phyloP scores from a whole-genome alignment of 1,284 basidiomycete genomes.

The Xerocomus amazonicus region DNA sequence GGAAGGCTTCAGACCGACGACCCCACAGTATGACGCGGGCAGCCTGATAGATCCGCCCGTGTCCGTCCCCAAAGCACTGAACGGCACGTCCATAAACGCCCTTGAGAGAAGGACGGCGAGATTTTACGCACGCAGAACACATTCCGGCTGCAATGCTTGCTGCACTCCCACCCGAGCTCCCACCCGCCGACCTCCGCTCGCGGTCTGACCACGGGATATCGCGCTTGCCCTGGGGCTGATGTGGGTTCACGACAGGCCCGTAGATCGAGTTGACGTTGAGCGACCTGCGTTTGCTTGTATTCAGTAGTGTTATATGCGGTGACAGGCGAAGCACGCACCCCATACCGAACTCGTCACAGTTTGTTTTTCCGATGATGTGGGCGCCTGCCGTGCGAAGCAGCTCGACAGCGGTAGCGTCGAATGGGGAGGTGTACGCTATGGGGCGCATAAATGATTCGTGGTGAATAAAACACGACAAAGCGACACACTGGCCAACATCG shows the following conservation, averaged over 20 bases:
- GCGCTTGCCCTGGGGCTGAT: slow-evolving; percentile 28
- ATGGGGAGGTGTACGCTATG: slow-evolving; percentile 74
- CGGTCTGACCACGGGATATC: slow-evolving; percentile 28
- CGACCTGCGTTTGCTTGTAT: slow-evolving; percentile 46
- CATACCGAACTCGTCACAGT: slow-evolving; percentile 99
- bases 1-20: slow-evolving; percentile 91
- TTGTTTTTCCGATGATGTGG: slow-evolving; percentile 81
- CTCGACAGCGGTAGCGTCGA: slow-evolving; percentile 82
- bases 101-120: slow-evolving; percentile 31
- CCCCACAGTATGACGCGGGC: slow-evolving; percentile 91
- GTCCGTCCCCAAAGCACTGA: slow-evolving; percentile 83
- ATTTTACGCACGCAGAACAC: slow-evolving; percentile 60
- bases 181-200: slow-evolving; percentile 68
- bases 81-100: slow-evolving; percentile 15
- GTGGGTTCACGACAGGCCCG: slow-evolving; percentile 80
- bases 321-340: slow-evolving; percentile 53
- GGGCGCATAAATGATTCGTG: not conserved
- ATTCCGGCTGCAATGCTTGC: slow-evolving; percentile 77
- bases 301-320: not conserved
- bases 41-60: slow-evolving; percentile 94
- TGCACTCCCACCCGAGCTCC: slow-evolving; percentile 82
- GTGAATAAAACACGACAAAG: not conserved
- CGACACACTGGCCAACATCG: slow-evolving; percentile 60
- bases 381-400: slow-evolving; percentile 67
- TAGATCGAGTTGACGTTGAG: slow-evolving; percentile 67